Conservation (phyloP, 768 basidiomycete species). For the Mycena sanguinolenta region DNA sequence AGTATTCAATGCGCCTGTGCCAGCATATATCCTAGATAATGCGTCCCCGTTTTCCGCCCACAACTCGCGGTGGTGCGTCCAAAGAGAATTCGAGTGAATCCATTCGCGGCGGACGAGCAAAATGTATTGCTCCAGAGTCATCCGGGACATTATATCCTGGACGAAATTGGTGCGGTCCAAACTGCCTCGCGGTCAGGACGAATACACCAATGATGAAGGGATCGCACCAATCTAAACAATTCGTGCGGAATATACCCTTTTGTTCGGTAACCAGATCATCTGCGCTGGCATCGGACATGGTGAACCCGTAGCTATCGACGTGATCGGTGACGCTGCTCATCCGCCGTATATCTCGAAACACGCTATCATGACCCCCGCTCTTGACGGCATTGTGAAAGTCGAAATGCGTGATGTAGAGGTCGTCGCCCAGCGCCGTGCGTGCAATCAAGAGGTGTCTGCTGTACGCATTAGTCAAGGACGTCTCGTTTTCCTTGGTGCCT, state of each 20-base stretch:
- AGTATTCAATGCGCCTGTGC: constrained; percentile 93
- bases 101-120: constrained; percentile 83
- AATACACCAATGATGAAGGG: neutral
- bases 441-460: constrained; percentile 82
- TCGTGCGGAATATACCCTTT: constrained; percentile 92
- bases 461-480: constrained; percentile 86
- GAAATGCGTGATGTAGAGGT: constrained; percentile 86
- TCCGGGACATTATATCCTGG: constrained; percentile 92
- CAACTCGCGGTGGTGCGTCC: constrained; percentile 90
- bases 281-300: constrained; percentile 77
- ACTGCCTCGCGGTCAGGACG: constrained; percentile 55
- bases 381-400: constrained; percentile 93
- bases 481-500: constrained; percentile 93
- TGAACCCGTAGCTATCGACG: constrained; percentile 88
- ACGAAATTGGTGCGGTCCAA: constrained; percentile 98
- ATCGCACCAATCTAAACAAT: constrained; percentile 92
- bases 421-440: constrained; percentile 70
- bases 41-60: constrained; percentile 99
- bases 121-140: constrained; percentile 86
- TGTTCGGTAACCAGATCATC: constrained; percentile 88
- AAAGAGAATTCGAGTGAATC: constrained; percentile 76
- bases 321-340: constrained; percentile 70
- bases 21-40: constrained; percentile 94
- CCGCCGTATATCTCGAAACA: constrained; percentile 79
- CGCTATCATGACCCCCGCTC: constrained; percentile 88